A percentile compares a stretch with the other conserved stretches of the same genome.
Evolutionary conservation across 805 yeast species (phyloP).

Genomic region (Suhomyces faveliae): DNA sequence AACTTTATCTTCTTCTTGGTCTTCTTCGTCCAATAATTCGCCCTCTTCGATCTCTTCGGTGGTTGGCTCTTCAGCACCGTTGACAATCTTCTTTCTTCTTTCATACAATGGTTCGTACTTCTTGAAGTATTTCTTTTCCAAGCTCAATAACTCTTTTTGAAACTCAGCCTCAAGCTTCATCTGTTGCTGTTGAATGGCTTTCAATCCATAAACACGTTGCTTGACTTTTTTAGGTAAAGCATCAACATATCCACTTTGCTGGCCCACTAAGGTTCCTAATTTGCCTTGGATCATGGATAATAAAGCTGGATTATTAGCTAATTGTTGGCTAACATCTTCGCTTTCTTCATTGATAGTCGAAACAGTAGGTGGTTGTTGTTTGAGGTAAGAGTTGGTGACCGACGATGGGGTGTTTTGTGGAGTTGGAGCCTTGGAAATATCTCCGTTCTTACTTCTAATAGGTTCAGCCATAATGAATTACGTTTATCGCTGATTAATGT

Average conservation of each 20-base stretch:
- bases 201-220: slow-evolving; percentile 76
- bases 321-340: slow-evolving; percentile 45
- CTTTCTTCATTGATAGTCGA: slow-evolving; percentile 64
- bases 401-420: slow-evolving; percentile 98
- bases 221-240: slow-evolving; percentile 70
- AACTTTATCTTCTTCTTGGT: slow-evolving; percentile 30
- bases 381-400: slow-evolving; percentile 70
- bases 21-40: slow-evolving; percentile 61
- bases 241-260: slow-evolving; percentile 82
- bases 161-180: slow-evolving; percentile 85
- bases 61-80: slow-evolving; percentile 75
- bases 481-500: background rate
- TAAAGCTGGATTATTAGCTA: slow-evolving; percentile 78
- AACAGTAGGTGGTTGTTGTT: slow-evolving; percentile 54
- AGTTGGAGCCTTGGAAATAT: slow-evolving; percentile 90
- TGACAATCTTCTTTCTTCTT: slow-evolving; percentile 67
- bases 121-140: slow-evolving; percentile 75
- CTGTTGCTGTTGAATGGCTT: slow-evolving; percentile 75
- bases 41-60: slow-evolving; percentile 78
- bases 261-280: slow-evolving; percentile 79
- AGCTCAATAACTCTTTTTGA: slow-evolving; percentile 80
- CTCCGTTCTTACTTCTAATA: slow-evolving; percentile 67
- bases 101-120: slow-evolving; percentile 75
- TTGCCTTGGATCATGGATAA: slow-evolving; percentile 88
- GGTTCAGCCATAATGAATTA: slow-evolving; percentile 71